A percentile compares a stretch with the other conserved stretches of the same genome.
Evolutionary conservation across 129 eudicot species (phyloP).

Genomic region (Solidago caesia): DNA sequence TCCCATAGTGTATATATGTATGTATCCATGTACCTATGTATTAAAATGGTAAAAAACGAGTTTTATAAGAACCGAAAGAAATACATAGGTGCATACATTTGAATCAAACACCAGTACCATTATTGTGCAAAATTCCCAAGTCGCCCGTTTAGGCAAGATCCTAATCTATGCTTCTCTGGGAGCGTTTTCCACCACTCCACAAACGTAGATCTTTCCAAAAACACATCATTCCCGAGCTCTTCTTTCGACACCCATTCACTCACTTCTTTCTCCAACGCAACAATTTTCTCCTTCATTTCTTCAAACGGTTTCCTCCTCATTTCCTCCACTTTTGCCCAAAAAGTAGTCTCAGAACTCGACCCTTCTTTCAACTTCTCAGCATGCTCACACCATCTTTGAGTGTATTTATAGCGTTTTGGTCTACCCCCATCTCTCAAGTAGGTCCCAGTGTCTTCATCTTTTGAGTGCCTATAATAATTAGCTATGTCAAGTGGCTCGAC

Average conservation of each 20-base stretch:
- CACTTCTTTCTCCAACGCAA: constrained; percentile 47
- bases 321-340: constrained; percentile 96
- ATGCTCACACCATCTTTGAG: constrained; percentile 85
- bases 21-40: neutral
- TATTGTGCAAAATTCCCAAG: constrained; percentile 13
- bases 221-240: constrained; percentile 47
- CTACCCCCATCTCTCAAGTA: constrained; percentile 64
- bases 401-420: constrained; percentile 68
- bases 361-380: constrained; percentile 39
- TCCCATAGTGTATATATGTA: neutral
- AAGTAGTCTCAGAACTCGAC: constrained; percentile 57
- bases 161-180: constrained; percentile 50
- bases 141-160: constrained; percentile 45
- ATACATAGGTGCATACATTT: neutral
- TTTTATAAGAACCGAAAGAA: neutral
- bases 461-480: constrained; percentile 76
- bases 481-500: constrained; percentile 91
- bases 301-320: constrained; percentile 40
- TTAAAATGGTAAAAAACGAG: neutral
- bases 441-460: constrained; percentile 86
- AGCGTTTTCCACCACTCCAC: constrained; percentile 80
- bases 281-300: constrained; percentile 41
- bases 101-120: neutral
- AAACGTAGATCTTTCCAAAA: constrained; percentile 69
- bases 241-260: constrained; percentile 36